Base-by-base conservation (phyloP, 2,329 filamentous ascomycete species). In the Exophiala alcalophila region DNA sequence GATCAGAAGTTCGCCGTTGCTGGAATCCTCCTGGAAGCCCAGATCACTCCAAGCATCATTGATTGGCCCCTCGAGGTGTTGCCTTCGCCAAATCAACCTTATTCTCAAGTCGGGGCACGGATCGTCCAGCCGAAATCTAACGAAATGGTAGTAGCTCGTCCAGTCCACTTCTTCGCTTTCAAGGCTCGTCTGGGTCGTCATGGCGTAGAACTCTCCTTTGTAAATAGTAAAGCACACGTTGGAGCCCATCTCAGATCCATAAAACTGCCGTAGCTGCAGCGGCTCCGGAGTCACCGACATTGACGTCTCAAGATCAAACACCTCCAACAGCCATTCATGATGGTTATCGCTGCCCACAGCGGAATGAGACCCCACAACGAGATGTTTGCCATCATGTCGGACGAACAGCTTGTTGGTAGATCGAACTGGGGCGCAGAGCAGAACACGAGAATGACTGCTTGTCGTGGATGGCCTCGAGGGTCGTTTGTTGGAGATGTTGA, bases 21-120 rank as follows among this genome's bases (percentile, higher is more conserved):
- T 55, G 46, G 86, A 79, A 45, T 86, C 77, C 23, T 68, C 69
- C 19, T 77, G 72, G 1, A 89, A 65, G 3, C 74, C 74, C 3
- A 90, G 65, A 44, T 80, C 77, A 0, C 78, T 83, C 84, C 84
- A 90, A 2, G 82, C 75, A 54, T 88, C 81, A 52, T 89, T 83
- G 11, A 88, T 79, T 52, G 19, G 50, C 1, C 50, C 50, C 14
- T 53, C 50, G 25, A 48, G 39, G 32, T 53, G 46, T 27, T 53
- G 47, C 14, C 50, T 24, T 6, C 50, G 36, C 43, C 43, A 53
- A 15, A 53, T 41, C 9, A 32, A 29, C 24, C 33, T 25, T 14
- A 46, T 28, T 12, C 20, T 28, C 6, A 45, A 29, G 10, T 64
- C 61, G n/a, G 72, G 69, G 2, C 65, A 59, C 21, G 68, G 56